Conservation (phyloP, 2,329 filamentous ascomycete genomes). For the Aspergillus vadensis region DNA sequence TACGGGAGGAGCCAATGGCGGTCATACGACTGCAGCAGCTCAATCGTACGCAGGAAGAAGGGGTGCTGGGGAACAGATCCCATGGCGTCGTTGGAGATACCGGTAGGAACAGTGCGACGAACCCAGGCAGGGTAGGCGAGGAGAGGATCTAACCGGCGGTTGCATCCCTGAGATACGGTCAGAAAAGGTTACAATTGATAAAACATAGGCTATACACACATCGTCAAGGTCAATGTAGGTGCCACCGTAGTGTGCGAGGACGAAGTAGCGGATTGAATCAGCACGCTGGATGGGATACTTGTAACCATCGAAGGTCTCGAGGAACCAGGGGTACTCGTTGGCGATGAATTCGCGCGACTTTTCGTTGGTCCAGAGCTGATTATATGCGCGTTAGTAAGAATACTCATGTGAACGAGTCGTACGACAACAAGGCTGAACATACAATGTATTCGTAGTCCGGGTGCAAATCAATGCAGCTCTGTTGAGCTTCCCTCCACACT, state of each 20-base stretch:
- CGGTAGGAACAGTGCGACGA: conserved; percentile 71
- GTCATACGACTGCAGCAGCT: conserved; percentile 67
- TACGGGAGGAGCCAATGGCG: conserved; percentile 70
- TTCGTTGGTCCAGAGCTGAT: conserved; percentile 73
- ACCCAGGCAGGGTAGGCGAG: conserved; percentile 70
- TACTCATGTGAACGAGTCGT: background rate
- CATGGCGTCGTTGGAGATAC: conserved; percentile 82
- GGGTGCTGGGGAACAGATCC: conserved; percentile 71
- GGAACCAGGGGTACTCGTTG: conserved; percentile 74
- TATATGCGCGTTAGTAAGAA: conserved; percentile 21
- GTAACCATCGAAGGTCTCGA: conserved; percentile 73
- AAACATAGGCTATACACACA: conserved; percentile 43
- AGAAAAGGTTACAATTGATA: conserved; percentile 5
- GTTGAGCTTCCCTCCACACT: conserved; percentile 66
- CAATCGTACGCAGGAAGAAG: conserved; percentile 71
- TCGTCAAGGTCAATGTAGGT: conserved; percentile 81
- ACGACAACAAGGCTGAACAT: conserved; percentile 23
- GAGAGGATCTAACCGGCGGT: conserved; percentile 67
- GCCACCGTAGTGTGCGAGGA: conserved; percentile 74
- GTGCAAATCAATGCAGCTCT: conserved; percentile 68
- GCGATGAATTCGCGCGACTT: conserved; percentile 71
- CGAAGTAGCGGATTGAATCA: conserved; percentile 78
- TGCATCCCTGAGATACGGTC: conserved; percentile 59
- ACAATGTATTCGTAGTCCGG: conserved; percentile 74
- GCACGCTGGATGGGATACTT: conserved; percentile 74